Conservation (phyloP, 75 land plant species). For the Pinus tabuliformis region DNA sequence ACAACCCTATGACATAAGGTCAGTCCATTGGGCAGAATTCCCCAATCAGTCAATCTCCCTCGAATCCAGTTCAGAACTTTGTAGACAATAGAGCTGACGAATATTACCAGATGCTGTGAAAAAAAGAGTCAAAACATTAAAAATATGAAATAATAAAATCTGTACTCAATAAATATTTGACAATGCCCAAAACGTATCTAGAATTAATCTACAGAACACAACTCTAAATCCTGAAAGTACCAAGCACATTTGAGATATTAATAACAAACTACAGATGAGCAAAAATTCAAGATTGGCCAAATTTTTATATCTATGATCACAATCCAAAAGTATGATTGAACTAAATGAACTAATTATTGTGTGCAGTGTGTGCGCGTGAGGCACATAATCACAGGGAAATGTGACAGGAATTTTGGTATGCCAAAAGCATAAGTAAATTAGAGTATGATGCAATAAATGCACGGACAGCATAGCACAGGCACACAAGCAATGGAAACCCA, state of each 20-base stretch:
- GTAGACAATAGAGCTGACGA: conserved; percentile 87
- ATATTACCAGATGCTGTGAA: conserved; percentile 90
- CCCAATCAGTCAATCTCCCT: conserved; percentile 4
- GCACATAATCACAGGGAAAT: no score
- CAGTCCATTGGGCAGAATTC: background rate
- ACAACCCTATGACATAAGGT: background rate
- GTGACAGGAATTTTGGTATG: no score
- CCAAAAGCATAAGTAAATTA: no score
- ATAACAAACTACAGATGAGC: background rate
- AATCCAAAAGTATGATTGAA: no score
- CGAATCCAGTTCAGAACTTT: conserved; percentile 31
- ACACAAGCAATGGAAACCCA: no score
- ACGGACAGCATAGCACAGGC: no score
- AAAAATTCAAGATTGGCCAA: background rate
- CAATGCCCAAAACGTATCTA: background rate
- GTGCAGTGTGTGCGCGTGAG: no score
- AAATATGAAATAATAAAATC: background rate
- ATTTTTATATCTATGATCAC: background rate
- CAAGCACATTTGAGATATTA: background rate
- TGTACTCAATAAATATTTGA: background rate
- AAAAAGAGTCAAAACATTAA: conserved; percentile 1
- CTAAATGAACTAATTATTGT: no score
- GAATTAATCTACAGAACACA: background rate
- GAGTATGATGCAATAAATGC: no score
- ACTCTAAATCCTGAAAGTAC: background rate